Evolutionary conservation across 257 asterid species (phyloP).

Genomic region (Ehretia macrophylla): DNA sequence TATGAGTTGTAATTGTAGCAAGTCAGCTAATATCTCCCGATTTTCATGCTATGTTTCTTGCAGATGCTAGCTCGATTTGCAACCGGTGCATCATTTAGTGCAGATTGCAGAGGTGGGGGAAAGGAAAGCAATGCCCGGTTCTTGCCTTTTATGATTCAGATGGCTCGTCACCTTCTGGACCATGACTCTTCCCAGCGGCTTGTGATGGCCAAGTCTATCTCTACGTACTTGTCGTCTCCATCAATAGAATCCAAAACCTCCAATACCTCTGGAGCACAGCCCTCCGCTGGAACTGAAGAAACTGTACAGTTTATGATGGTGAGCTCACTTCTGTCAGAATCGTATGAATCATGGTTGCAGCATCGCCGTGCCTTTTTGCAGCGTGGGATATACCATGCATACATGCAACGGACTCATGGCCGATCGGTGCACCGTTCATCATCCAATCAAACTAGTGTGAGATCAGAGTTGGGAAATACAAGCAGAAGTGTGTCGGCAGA

Average conservation of each 20-base stretch:
- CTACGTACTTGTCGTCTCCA: constrained; percentile 61
- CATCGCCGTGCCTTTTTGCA: constrained; percentile 78
- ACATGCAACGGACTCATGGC: constrained; percentile 75
- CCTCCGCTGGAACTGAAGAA: constrained; percentile 81
- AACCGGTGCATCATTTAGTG: constrained; percentile 86
- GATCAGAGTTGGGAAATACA: constrained; percentile 28
- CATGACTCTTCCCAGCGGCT: constrained; percentile 75
- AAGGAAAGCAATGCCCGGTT: constrained; percentile 89
- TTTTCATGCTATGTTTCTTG: constrained; percentile 11
- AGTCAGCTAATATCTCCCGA: neutral
- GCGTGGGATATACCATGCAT: constrained; percentile 86
- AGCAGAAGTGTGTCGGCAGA: constrained; percentile 29
- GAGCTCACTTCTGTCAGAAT: constrained; percentile 83
- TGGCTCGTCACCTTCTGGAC: constrained; percentile 88
- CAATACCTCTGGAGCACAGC: constrained; percentile 43
- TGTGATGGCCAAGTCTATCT: constrained; percentile 58
- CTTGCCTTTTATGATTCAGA: constrained; percentile 87
- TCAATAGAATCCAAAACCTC: constrained; percentile 49
- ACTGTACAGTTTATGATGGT: constrained; percentile 99
- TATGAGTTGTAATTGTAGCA: neutral
- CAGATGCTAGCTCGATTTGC: constrained; percentile 99
- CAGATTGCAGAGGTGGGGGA: constrained; percentile 93
- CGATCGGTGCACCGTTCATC: constrained; percentile 44
- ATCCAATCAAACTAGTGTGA: constrained; percentile 16
- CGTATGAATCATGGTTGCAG: constrained; percentile 87